Evolutionary conservation across 2,329 filamentous ascomycete genomes (phyloP), one percentile per base, ranked within the genome.

Genomic region (Ceratocystiopsis minuta): DNA sequence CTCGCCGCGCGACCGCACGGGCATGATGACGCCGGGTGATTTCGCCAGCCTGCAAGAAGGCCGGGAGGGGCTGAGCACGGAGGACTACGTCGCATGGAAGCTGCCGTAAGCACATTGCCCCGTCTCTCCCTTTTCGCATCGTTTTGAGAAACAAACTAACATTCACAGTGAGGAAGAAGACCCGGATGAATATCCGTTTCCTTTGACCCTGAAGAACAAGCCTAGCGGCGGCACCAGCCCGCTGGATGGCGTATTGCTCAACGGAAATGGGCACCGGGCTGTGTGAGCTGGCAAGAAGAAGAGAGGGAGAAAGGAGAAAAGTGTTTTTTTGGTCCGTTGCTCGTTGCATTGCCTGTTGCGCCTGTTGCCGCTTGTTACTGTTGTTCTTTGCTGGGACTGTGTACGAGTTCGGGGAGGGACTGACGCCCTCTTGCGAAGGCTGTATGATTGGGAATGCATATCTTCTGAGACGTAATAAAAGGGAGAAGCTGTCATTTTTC

Each of bases 1-100:
- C 10, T 94, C 86, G 16, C 90, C 90, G 11, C 73, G 87, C 47
- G 87, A 94, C 57, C 75, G 86, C 32, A 80, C 80, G 36, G 90
- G 90, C 42, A 94, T 95, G 86, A 96, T 98, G 90, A 98, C 90
- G 1, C 90, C 90, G 9, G 90, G 90, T 38, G 90, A 98, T 60
- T 96, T 96, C 68, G 90, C 86, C 24, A 94, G 85, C 51, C 66
- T 98, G 43, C 90, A 96, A 61, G 90, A 98, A 61, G 85, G 86
- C 37, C 80, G 80, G 36, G 90, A 98, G 60, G 87, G 88, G 1
- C 64, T 98, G 51, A 90, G 72, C 63, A 96, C 90, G 0, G 90
- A 98, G 62, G 90, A 98, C 57, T 96, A 98, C 59, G 85, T 96
- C 54, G 82, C 88, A 31, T 98, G 90, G 90, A 94, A 92, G 64